A percentile compares a stretch with the other conserved stretches of the same genome.
Evolutionary conservation across 2,329 filamentous ascomycete species (phyloP).

Genomic region (Beauveria caledonica): DNA sequence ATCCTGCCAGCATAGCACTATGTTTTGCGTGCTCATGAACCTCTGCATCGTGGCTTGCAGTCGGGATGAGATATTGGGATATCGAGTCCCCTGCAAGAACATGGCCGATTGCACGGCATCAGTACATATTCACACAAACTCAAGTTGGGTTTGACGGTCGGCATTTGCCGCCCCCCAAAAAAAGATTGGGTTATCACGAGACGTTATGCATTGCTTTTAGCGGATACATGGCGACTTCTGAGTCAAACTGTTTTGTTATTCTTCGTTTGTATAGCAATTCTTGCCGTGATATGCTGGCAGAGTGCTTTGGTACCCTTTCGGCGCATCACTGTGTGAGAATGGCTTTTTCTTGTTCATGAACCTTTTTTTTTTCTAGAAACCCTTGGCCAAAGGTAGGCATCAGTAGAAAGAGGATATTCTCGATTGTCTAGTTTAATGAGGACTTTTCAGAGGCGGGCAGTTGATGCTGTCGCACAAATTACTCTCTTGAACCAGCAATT

Average conservation of each 20-base stretch:
- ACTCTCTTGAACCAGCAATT: background rate
- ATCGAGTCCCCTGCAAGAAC: background rate
- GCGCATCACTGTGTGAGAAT: background rate
- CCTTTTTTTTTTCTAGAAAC: constrained; percentile 13
- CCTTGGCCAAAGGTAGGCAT: constrained; percentile 14
- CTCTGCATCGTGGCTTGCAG: background rate
- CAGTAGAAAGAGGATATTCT: constrained; percentile 15
- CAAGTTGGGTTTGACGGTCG: background rate
- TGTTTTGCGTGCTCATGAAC: background rate
- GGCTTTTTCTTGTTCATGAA: constrained; percentile 14
- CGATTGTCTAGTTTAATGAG: constrained; percentile 17
- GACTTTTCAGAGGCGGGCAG: constrained; percentile 33
- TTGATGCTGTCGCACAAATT: constrained; percentile 32
- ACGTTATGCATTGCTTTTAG: constrained; percentile 31
- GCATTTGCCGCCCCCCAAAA: constrained; percentile 20
- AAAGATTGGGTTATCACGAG: constrained; percentile 22
- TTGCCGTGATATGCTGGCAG: constrained; percentile 10
- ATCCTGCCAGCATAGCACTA: background rate
- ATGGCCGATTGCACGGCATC: background rate
- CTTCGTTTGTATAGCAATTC: constrained; percentile 17
- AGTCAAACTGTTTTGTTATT: constrained; percentile 17
- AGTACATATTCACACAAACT: constrained; percentile 4
- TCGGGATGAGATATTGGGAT: background rate
- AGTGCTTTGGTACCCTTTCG: constrained; percentile 13
- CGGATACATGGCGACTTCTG: constrained; percentile 24